These are phyloP conservation scores for Ascochyta lentis DNA, from an alignment of 2,329 filamentous ascomycete genomes.

Conservation along the genomic window DNA sequence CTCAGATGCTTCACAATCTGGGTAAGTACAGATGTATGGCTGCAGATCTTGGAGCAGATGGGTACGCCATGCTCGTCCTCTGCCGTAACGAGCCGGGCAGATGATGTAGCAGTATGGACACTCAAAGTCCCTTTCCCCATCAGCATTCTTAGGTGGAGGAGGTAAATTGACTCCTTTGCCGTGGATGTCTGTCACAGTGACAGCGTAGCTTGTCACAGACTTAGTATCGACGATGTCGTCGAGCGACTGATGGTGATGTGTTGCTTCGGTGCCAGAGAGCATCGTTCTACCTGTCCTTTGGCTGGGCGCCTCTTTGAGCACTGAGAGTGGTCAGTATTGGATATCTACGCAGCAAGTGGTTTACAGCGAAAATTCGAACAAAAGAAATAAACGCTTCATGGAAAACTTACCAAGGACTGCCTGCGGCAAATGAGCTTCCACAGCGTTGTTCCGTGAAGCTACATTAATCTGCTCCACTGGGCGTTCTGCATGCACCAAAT, in stretches of 20 bases:
- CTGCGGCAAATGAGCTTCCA: slow-evolving; percentile 18
- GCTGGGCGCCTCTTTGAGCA: slow-evolving; percentile 31
- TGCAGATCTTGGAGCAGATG: slow-evolving; percentile 48
- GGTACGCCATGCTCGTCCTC: slow-evolving; percentile 42
- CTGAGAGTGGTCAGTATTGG: neutral
- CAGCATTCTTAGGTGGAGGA: slow-evolving; percentile 40
- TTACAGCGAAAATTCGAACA: neutral
- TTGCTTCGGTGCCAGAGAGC: slow-evolving; percentile 48
- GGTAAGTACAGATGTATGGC: slow-evolving; percentile 48
- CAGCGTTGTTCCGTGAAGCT: slow-evolving; percentile 20
- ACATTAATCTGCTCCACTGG: slow-evolving; percentile 10
- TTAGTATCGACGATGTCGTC: slow-evolving; percentile 47
- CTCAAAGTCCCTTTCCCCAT: slow-evolving; percentile 46
- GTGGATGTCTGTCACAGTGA: slow-evolving; percentile 44
- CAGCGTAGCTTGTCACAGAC: slow-evolving; percentile 47
- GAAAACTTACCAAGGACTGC: slow-evolving; percentile 8
- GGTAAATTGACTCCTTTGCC: slow-evolving; percentile 44
- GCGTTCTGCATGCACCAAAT: neutral
- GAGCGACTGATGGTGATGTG: slow-evolving; percentile 45
- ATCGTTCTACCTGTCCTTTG: slow-evolving; percentile 44
- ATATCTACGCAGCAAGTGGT: neutral
- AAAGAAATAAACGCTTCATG: neutral
- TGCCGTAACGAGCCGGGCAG: slow-evolving; percentile 46
- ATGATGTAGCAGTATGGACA: slow-evolving; percentile 50
- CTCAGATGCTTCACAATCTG: slow-evolving; percentile 34